These are phyloP conservation scores for Rachicladosporium sp. DNA, from an alignment of 2,329 filamentous ascomycete species.

Conservation along the genomic window DNA sequence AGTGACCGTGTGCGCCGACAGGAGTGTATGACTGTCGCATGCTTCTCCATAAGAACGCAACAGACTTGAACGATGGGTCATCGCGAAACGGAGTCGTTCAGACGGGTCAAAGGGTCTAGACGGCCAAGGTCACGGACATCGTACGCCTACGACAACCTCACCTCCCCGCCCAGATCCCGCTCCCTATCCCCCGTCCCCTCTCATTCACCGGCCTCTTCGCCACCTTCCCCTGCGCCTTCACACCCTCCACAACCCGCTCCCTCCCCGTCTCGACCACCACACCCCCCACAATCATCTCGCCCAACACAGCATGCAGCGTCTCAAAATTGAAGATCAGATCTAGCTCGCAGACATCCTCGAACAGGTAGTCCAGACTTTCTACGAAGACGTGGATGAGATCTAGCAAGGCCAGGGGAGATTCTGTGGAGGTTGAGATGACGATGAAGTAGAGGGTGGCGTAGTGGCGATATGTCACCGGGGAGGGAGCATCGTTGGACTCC, in stretches of 20 bases:
- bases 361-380: constrained; percentile 83
- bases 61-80: too few relatives aligned
- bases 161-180: constrained; percentile 25
- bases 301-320: constrained; percentile 78
- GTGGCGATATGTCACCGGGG: constrained; percentile 92
- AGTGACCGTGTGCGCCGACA: too few relatives aligned
- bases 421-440: constrained; percentile 89
- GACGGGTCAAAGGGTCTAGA: too few relatives aligned
- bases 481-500: constrained; percentile 76
- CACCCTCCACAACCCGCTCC: constrained; percentile 77
- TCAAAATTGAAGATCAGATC: constrained; percentile 99
- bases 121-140: too few relatives aligned
- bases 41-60: too few relatives aligned
- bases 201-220: constrained; percentile 71
- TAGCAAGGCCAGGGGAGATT: constrained; percentile 87
- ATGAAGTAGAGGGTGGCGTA: constrained; percentile 99
- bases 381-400: constrained; percentile 98
- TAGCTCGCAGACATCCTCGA: constrained; percentile 97
- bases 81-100: too few relatives aligned
- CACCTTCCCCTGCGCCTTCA: constrained; percentile 61
- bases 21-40: too few relatives aligned
- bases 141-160: constrained; percentile 15
- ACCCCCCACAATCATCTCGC: constrained; percentile 90
- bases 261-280: constrained; percentile 88
- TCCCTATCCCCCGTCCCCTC: constrained; percentile 27